Conservation (phyloP, 129 eudicot species). For the Kitagawia praeruptora region DNA sequence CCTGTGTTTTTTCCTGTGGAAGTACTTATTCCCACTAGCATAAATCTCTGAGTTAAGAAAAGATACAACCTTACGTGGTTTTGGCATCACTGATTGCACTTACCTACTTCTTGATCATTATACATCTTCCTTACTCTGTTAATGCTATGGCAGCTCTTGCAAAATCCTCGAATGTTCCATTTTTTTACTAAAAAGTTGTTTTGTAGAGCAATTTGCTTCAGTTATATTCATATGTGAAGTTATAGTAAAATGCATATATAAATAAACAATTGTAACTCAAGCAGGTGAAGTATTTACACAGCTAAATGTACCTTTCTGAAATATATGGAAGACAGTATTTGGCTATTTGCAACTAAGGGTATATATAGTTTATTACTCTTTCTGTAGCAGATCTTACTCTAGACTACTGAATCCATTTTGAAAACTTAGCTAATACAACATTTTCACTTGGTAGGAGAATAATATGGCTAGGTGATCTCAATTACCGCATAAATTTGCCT, state of each 20-base stretch:
- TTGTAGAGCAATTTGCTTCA: neutral
- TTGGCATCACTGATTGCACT: neutral
- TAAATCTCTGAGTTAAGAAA: neutral
- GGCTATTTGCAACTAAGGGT: neutral
- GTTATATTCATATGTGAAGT: too few species aligned
- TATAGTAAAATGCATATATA: too few species aligned
- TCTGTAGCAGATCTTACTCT: neutral
- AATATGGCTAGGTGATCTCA: conserved; percentile 94
- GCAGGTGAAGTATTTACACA: neutral
- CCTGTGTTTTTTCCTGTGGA: neutral
- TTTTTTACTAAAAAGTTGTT: too few species aligned
- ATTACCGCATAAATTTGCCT: conserved; percentile 83
- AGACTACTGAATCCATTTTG: neutral
- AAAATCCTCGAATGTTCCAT: too few species aligned
- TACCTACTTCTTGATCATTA: neutral
- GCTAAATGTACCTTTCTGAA: neutral
- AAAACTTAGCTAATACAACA: neutral
- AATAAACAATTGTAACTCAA: neutral
- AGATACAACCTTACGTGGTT: neutral
- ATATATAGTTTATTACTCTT: neutral
- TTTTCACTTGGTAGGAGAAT: conserved; percentile 49
- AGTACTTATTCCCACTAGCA: neutral
- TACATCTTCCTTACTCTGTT: neutral
- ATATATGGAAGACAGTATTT: neutral
- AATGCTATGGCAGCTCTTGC: neutral